Percentiles rank a stretch among this genome's conserved stretches.
These are phyloP conservation scores for Apiotrichum laibachii DNA, from an alignment of 1,284 basidiomycete genomes.

Conservation along the genomic window DNA sequence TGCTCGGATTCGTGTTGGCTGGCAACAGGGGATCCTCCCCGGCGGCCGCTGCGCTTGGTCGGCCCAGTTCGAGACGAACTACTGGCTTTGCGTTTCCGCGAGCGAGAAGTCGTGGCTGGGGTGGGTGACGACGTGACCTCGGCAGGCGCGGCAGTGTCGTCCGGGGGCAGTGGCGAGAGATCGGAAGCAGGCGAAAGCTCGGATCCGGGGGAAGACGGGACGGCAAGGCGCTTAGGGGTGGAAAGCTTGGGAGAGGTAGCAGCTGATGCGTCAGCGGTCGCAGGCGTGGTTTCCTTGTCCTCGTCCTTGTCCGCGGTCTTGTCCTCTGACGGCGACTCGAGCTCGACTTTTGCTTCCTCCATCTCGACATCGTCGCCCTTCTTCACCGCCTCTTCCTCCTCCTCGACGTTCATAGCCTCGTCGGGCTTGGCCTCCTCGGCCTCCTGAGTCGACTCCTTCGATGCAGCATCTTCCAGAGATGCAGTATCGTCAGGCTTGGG, in stretches of 20 bases:
- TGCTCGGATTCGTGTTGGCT: conserved; percentile 11
- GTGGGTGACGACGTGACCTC: conserved; percentile 5
- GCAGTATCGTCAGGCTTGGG: background rate
- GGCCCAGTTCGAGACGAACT: conserved; percentile 26
- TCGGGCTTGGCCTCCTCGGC: conserved; percentile 2
- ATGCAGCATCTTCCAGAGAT: background rate
- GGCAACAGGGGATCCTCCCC: conserved; percentile 17
- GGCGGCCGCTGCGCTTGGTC: conserved; percentile 24
- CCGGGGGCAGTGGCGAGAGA: conserved; percentile 24
- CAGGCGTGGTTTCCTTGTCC: background rate
- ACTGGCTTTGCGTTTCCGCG: conserved; percentile 34
- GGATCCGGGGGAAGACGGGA: conserved; percentile 18
- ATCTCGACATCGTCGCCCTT: background rate
- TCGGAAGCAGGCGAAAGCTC: conserved; percentile 29
- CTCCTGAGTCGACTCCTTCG: background rate
- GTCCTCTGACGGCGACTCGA: background rate
- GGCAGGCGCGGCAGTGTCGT: conserved; percentile 2
- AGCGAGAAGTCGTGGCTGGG: conserved; percentile 14
- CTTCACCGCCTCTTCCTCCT: background rate
- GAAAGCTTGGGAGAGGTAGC: conserved; percentile 1
- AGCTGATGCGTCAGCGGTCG: background rate
- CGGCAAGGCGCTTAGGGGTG: conserved; percentile 5
- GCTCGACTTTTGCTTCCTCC: background rate
- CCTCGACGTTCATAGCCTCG: conserved; percentile 3
- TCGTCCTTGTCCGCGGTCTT: background rate